phyloP scores from a whole-genome alignment of 2,329 filamentous ascomycete genomes.

The Erysiphe neolycopersici region DNA sequence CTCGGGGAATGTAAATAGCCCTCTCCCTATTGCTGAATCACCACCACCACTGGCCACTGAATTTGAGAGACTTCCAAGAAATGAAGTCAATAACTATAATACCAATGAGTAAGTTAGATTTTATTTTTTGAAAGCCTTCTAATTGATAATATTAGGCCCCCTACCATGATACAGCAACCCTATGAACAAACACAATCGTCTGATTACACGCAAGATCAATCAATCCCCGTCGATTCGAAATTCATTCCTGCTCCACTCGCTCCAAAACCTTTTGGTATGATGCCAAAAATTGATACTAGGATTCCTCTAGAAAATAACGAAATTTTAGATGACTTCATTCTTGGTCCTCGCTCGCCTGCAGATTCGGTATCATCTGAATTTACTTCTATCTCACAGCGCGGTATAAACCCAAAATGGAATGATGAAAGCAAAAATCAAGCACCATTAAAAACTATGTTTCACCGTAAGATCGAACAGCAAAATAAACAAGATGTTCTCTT shows the following conservation, averaged over 20 bases:
- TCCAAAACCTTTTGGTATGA: constrained; percentile 4
- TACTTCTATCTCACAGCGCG: constrained; percentile 70
- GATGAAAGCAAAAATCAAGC: constrained; percentile 12
- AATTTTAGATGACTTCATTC: constrained; percentile 35
- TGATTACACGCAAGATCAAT: constrained; percentile 14
- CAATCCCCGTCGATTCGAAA: constrained; percentile 26
- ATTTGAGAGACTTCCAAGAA: too few relatives aligned
- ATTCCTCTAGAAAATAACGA: constrained; percentile 13
- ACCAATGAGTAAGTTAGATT: too few relatives aligned
- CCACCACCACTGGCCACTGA: constrained; percentile 29
- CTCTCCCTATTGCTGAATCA: constrained; percentile 32
- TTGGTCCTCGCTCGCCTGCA: constrained; percentile 40
- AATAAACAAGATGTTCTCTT: constrained; percentile 46
- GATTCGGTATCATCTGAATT: constrained; percentile 64
- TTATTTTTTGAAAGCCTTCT: too few relatives aligned
- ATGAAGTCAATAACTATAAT: too few relatives aligned
- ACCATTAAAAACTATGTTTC: constrained; percentile 8
- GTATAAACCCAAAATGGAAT: constrained; percentile 71
- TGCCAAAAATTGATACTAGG: not conserved
- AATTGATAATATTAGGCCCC: too few relatives aligned
- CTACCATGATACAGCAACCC: too few relatives aligned
- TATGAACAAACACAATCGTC: too few relatives aligned
- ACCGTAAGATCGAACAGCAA: constrained; percentile 9
- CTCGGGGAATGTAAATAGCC: constrained; percentile 7
- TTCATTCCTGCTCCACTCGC: constrained; percentile 12